phyloP scores from a whole-genome alignment of 805 yeast genomes.

The Wickerhamomyces silvicola region DNA sequence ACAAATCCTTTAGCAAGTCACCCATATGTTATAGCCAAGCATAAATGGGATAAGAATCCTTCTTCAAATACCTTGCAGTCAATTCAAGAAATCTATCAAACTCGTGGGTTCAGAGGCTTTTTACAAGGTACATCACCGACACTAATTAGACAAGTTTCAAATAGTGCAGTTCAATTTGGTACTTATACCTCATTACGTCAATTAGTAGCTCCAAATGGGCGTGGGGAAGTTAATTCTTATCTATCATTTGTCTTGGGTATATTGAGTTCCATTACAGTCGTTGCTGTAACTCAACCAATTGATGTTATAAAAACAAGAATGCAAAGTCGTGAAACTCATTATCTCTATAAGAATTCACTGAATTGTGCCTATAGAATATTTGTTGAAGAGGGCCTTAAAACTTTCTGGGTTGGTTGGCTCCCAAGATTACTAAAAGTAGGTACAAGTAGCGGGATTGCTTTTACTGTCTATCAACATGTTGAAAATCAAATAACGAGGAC shows the following conservation, averaged over 20 bases:
- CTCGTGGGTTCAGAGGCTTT: constrained; percentile 74
- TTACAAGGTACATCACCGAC: constrained; percentile 84
- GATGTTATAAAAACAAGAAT: constrained; percentile 84
- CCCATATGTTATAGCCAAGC: constrained; percentile 26
- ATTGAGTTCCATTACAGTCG: constrained; percentile 65
- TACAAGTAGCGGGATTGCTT: constrained; percentile 63
- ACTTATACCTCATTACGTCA: constrained; percentile 77
- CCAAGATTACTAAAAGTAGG: constrained; percentile 70
- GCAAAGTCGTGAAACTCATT: constrained; percentile 68
- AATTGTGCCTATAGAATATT: constrained; percentile 46
- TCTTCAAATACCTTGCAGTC: constrained; percentile 47
- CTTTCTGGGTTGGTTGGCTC: constrained; percentile 51
- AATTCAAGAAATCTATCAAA: constrained; percentile 56
- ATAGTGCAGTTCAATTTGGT: constrained; percentile 78
- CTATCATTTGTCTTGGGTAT: constrained; percentile 42
- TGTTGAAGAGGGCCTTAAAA: constrained; percentile 38
- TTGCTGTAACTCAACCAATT: constrained; percentile 77
- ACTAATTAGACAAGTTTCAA: constrained; percentile 66
- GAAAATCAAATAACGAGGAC: constrained; percentile 39
- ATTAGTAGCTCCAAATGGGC: constrained; percentile 49
- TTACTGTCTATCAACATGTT: constrained; percentile 53
- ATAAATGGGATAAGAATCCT: constrained; percentile 41
- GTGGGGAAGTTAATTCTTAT: constrained; percentile 28
- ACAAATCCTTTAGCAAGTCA: constrained; percentile 17
- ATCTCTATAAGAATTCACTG: constrained; percentile 53